These are phyloP conservation scores for Chaetomium sp. DNA, from an alignment of 2,329 filamentous ascomycete species.

Conservation along the genomic window DNA sequence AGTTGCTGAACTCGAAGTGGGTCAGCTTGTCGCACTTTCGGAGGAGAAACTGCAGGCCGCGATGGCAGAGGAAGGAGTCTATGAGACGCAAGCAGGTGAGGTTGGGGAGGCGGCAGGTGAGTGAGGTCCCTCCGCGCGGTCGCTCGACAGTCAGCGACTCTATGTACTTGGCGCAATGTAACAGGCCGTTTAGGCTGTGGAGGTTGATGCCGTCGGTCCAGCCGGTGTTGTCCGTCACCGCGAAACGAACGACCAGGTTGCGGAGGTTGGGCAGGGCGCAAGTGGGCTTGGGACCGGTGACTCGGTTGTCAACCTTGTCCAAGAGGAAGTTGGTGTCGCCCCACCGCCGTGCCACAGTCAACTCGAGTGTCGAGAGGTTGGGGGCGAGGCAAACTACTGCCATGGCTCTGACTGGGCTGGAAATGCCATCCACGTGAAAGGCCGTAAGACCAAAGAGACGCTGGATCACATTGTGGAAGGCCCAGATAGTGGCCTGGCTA, in stretches of 20 bases:
- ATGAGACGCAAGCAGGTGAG: background rate
- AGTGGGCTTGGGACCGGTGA: background rate
- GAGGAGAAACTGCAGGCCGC: background rate
- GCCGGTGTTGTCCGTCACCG: background rate
- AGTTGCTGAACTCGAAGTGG: background rate
- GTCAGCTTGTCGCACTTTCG: background rate
- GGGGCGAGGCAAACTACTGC: background rate
- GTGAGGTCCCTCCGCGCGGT: background rate
- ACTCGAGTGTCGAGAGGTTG: background rate
- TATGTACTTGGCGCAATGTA: background rate
- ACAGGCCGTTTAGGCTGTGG: background rate
- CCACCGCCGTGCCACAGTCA: background rate
- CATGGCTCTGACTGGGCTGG: background rate
- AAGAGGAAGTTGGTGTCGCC: conserved; percentile 1
- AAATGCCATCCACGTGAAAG: background rate
- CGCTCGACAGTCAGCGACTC: background rate
- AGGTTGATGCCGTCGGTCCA: background rate
- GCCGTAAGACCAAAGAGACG: background rate
- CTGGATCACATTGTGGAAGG: background rate
- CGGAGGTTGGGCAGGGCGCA: background rate
- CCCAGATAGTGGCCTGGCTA: background rate
- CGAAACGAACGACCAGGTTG: background rate
- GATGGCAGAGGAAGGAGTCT: background rate
- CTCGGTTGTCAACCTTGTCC: background rate
- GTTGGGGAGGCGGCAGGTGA: background rate